Conservation (phyloP, 2,329 filamentous ascomycete species). For the Ophiostoma sp. region DNA sequence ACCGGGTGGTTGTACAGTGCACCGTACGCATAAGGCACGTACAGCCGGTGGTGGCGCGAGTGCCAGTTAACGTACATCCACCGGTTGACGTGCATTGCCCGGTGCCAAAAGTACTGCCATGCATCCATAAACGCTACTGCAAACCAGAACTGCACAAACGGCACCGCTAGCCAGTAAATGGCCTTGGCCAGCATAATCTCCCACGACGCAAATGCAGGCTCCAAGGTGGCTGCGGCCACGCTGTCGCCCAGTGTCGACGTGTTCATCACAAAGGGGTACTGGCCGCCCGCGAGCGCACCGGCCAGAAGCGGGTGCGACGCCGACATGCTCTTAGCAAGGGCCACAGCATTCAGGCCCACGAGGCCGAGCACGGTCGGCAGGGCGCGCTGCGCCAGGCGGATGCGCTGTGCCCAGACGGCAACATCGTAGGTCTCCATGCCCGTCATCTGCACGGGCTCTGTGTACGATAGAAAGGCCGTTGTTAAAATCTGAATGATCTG, state of each 20-base stretch:
- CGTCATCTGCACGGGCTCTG: constrained; percentile 66
- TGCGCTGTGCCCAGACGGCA: constrained; percentile 79
- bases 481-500: constrained; percentile 81
- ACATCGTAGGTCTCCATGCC: constrained; percentile 83
- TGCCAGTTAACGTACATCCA: constrained; percentile 95
- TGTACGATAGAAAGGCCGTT: constrained; percentile 60
- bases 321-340: constrained; percentile 70
- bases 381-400: constrained; percentile 72
- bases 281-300: constrained; percentile 70
- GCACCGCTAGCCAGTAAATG: constrained; percentile 75
- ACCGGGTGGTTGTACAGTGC: constrained; percentile 95
- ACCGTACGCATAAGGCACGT: constrained; percentile 95
- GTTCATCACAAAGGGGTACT: constrained; percentile 61
- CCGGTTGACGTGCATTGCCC: constrained; percentile 94
- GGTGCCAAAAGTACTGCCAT: constrained; percentile 97
- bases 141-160: constrained; percentile 67
- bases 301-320: constrained; percentile 67
- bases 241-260: constrained; percentile 39
- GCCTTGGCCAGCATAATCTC: constrained; percentile 68
- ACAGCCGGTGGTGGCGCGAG: constrained; percentile 90
- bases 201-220: constrained; percentile 76
- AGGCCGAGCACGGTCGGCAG: constrained; percentile 66
- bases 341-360: constrained; percentile 69
- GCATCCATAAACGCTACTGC: constrained; percentile 79
- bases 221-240: constrained; percentile 37